Evolutionary conservation across 257 asterid genomes (phyloP).

Genomic region (Vinca minor): DNA sequence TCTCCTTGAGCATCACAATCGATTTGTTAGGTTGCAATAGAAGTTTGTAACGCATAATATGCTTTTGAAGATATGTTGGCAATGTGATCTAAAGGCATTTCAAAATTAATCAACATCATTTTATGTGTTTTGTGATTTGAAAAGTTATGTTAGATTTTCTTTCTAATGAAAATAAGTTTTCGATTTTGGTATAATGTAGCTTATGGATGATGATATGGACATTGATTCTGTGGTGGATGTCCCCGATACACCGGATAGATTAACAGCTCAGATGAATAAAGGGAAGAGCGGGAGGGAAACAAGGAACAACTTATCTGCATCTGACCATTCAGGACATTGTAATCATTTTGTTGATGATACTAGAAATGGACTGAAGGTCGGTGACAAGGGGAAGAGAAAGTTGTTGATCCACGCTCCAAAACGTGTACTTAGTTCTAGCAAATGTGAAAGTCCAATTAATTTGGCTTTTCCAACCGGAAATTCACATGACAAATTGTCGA

Average conservation of each 20-base stretch:
- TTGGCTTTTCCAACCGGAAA: slow-evolving; percentile 16
- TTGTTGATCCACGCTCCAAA: slow-evolving; percentile 26
- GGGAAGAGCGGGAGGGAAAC: slow-evolving; percentile 11
- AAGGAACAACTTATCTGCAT: slow-evolving; percentile 20
- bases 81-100: not conserved
- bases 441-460: slow-evolving; percentile 19
- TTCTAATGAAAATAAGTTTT: not conserved
- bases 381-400: slow-evolving; percentile 37
- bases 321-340: slow-evolving; percentile 18
- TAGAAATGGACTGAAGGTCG: slow-evolving; percentile 28
- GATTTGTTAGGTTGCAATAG: not conserved
- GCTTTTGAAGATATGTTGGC: not conserved
- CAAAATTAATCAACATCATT: not conserved
- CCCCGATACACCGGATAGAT: slow-evolving; percentile 80
- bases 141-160: not conserved
- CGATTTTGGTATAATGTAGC: slow-evolving; percentile 27
- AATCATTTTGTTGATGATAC: slow-evolving; percentile 29
- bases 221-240: slow-evolving; percentile 42
- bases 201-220: slow-evolving; percentile 65
- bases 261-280: slow-evolving; percentile 18
- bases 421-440: slow-evolving; percentile 19
- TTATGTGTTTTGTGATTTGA: too few relatives aligned
- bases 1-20: not conserved
- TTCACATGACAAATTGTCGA: slow-evolving; percentile 35
- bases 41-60: not conserved